Base-by-base conservation (phyloP, 2,329 filamentous ascomycete species). In the Calonectria ilicicola region DNA sequence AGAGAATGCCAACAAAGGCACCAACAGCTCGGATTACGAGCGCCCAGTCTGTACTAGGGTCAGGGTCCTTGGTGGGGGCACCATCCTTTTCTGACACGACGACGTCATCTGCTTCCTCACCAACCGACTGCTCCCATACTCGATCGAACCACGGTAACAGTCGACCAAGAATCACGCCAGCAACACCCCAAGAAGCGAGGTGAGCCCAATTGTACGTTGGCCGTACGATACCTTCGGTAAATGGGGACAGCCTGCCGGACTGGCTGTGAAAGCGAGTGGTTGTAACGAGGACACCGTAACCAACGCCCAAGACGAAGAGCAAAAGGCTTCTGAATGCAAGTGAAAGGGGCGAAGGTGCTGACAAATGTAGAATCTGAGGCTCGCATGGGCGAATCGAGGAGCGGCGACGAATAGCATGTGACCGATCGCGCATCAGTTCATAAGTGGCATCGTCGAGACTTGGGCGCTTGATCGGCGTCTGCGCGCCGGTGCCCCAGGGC, bases 101-200 rank as follows among this genome's bases (percentile, higher is more conserved):
- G 17, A 80, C 81, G 17, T 79, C 80, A 15, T 82, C 80, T 32
- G 80, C 80, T 8, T 80, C 80, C 15, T 82, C 79, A 10, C 86
- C 85, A 75, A 88, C 85, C 9, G 86, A 83, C 51, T 88, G 86
- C 72, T 93, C 91, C 91, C 94, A 97, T 12, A 95, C 82, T 14
- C 89, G 86, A 82, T 99, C 97, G 23, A 98, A 90, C 90, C 93
- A 96, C 1, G 97, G 97, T 70, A 98, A 85, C 64, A 97, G 84
- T 70, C 92, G 93, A 7, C 97, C 97, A 27, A 98, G 85, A 0
- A 90, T 87, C 5, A 98, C 91, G 19, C 95, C 96, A 0, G 93
- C 92, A 12, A 93, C 78, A 1, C 95, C 97, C 96, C 97, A 99
- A 74, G 94, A 93, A 0, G 88, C 85, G 67, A 98, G 86, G 82